A percentile compares a stretch with the other conserved stretches of the same genome.
Conservation (phyloP, 345 rosid genomes). For the Populus tremula region DNA sequence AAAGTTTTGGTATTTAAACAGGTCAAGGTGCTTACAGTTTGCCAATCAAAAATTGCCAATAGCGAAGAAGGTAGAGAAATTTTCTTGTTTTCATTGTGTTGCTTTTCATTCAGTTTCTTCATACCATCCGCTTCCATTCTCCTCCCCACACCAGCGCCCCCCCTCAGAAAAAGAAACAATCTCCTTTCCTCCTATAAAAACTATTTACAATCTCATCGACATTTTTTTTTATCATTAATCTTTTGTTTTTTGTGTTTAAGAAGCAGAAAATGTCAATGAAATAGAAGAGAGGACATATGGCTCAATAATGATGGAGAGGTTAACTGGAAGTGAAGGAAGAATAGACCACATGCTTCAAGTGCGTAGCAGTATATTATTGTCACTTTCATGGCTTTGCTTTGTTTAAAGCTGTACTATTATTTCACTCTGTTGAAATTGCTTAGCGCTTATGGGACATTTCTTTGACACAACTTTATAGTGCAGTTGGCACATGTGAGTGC, state of each 20-base stretch:
- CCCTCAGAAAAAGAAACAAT: background rate
- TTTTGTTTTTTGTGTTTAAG: conserved; percentile 7
- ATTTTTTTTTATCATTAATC: conserved; percentile 27
- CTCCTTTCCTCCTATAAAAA: background rate
- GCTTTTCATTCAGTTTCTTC: background rate
- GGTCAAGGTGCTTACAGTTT: conserved; percentile 72
- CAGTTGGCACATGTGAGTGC: background rate
- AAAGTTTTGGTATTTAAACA: conserved; percentile 28
- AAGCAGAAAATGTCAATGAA: conserved; percentile 40
- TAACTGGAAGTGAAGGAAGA: conserved; percentile 77
- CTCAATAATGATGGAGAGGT: conserved; percentile 72
- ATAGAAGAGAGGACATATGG: conserved; percentile 70
- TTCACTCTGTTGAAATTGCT: background rate
- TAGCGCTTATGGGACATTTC: background rate
- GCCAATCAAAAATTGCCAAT: conserved; percentile 65
- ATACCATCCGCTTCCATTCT: background rate
- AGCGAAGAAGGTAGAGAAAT: conserved; percentile 50
- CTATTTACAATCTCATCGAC: background rate
- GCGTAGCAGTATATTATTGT: conserved; percentile 19
- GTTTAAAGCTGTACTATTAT: background rate
- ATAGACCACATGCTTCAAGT: conserved; percentile 95
- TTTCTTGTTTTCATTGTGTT: background rate
- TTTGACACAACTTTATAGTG: background rate
- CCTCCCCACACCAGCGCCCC: background rate
- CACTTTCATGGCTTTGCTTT: background rate